Percentiles rank a stretch among this genome's conserved stretches.
phyloP scores from a whole-genome alignment of 2,329 filamentous ascomycete species.

The Cryphonectria carpinicola region DNA sequence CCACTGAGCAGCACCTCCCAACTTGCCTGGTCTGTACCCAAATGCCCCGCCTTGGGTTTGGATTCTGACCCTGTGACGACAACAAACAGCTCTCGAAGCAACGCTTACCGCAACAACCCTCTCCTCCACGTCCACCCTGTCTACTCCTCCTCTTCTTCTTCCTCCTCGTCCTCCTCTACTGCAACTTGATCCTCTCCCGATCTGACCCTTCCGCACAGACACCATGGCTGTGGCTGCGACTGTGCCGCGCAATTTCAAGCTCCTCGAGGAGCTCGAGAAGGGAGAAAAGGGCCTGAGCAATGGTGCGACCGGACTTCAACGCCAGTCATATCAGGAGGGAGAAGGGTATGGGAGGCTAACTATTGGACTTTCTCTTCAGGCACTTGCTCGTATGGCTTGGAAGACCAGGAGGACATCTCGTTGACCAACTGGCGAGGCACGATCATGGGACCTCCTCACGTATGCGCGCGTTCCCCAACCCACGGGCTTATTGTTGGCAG shows the following conservation, averaged over 20 bases:
- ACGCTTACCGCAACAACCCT: background rate
- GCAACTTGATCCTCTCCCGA: background rate
- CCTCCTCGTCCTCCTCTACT: background rate
- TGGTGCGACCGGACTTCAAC: conserved; percentile 55
- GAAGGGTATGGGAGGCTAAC: conserved; percentile 17
- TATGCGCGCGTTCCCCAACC: conserved; percentile 44
- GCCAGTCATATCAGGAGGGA: background rate
- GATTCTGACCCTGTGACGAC: conserved; percentile 9
- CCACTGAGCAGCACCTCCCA: background rate
- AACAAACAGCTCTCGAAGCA: background rate
- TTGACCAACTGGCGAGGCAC: conserved; percentile 99
- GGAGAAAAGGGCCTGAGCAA: conserved; percentile 96
- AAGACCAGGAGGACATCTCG: conserved; percentile 89
- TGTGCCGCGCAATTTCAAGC: conserved; percentile 91
- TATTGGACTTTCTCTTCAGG: conserved; percentile 56
- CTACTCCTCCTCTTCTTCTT: background rate
- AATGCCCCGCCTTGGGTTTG: conserved; percentile 7
- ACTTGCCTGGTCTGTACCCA: background rate
- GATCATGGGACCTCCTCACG: conserved; percentile 93
- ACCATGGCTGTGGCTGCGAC: conserved; percentile 49
- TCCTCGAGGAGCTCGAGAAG: conserved; percentile 97
- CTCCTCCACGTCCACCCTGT: background rate
- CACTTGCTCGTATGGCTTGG: conserved; percentile 94
- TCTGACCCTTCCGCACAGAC: background rate
- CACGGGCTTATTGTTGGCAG: background rate